Base-by-base conservation (phyloP, 2,329 filamentous ascomycete species). In the Aspergillus jensenii region DNA sequence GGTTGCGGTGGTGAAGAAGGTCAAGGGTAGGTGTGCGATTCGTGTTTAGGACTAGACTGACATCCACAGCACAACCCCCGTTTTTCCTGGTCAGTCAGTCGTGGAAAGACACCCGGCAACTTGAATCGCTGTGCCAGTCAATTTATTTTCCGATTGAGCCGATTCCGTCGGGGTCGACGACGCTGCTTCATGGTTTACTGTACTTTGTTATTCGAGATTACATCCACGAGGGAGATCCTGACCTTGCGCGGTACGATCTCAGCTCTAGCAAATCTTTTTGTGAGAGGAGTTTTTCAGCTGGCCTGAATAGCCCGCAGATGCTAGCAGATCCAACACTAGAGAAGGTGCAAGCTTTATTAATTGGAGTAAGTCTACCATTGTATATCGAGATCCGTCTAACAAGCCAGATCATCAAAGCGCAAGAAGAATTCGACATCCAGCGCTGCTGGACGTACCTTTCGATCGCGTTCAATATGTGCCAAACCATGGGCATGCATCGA, bases 171-270 rank as follows among this genome's bases (percentile, higher is more conserved):
- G 67, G 67, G 2, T 61, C 67, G 0, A 44, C 59, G 7, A 65
- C 65, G 0, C 58, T 69, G 3, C 49, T 69, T 1, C 62, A 69
- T 54, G 67, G 67, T 0, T 52, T 69, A 7, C 44, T 69, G 3
- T 69, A 64, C 19, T 67, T 64, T 33, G 59, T 68, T 15, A 67
- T 68, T 9, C 66, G 67, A 3, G 67, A 67, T 52, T 69, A 67
- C 53, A 51, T 66, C 0, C 65, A 69, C 25, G 62, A 67, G 23
- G 56, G 56, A 9, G 56, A 62, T 12, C 43, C 58, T 3, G 61
- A 65, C 11, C 62, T 67, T 6, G 53, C 59, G 3, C 59, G 35
- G 4, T 67, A 58, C 33, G 59, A 67, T 40, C 59, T 64, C 0
- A 19, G 41, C 2, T 57, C 60, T 6, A 62, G 60, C 46, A 55